These are phyloP conservation scores for Mimosa pudica DNA, from an alignment of 306 rosid species.

Conservation along the genomic window DNA sequence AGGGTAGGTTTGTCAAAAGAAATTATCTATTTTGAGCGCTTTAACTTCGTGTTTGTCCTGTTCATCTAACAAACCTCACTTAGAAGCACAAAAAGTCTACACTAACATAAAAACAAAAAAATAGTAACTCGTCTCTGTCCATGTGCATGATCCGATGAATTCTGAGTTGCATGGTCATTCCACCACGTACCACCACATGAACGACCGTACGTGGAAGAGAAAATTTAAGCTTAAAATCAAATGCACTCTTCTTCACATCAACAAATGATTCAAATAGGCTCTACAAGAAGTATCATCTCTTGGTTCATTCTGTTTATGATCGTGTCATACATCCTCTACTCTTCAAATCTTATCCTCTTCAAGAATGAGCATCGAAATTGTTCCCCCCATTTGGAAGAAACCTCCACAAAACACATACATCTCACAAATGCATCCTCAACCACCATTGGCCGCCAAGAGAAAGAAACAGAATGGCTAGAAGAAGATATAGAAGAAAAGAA, in stretches of 20 bases:
- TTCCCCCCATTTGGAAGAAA: conserved; percentile 34
- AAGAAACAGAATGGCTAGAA: not conserved
- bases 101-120: not conserved
- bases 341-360: conserved; percentile 58
- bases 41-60: not conserved
- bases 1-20: too few relatives aligned
- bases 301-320: conserved; percentile 54
- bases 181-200: conserved; percentile 29
- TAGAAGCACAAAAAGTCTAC: not conserved
- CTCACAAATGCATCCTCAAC: conserved; percentile 39
- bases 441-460: not conserved
- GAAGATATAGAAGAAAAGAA: not conserved
- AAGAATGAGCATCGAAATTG: conserved; percentile 50
- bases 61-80: conserved; percentile 13
- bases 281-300: conserved; percentile 44
- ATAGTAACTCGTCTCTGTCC: conserved; percentile 19
- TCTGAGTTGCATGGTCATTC: conserved; percentile 25
- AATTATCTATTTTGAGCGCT: too few relatives aligned
- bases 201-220: conserved; percentile 32
- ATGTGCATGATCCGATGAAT: conserved; percentile 54
- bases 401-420: conserved; percentile 38
- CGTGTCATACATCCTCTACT: conserved; percentile 58
- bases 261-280: conserved; percentile 39
- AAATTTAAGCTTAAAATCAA: conserved; percentile 31
- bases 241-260: conserved; percentile 41